phyloP scores from a whole-genome alignment of 192 early-diverging fungal species.

The Dimargaris xerosporica region DNA sequence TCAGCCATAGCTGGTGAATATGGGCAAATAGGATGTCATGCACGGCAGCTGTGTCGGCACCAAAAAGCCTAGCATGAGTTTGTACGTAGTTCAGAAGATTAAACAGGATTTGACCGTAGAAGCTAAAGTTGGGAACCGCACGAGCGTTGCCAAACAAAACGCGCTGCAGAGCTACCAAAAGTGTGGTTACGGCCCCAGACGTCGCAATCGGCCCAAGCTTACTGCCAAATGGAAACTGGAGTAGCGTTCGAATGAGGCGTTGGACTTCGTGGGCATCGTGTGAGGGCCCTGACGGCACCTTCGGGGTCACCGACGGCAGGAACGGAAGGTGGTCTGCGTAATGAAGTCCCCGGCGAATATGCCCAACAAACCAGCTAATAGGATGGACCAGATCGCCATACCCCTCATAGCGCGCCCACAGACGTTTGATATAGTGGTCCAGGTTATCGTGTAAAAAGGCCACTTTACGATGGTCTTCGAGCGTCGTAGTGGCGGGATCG shows the following conservation, averaged over 20 bases:
- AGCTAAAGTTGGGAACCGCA: too few relatives aligned
- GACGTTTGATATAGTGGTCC: constrained; percentile 39
- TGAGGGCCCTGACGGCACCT: neutral
- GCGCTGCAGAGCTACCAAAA: neutral
- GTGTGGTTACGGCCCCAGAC: neutral
- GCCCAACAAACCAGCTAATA: constrained; percentile 15
- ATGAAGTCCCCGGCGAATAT: neutral
- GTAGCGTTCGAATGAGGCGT: neutral
- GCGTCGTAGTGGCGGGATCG: constrained; percentile 17
- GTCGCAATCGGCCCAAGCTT: neutral
- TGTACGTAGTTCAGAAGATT: too few relatives aligned
- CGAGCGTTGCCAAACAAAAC: too few relatives aligned
- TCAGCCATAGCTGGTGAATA: constrained; percentile 42
- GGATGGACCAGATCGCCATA: constrained; percentile 68
- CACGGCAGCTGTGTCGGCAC: too few relatives aligned
- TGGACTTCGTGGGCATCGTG: neutral
- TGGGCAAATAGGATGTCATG: constrained; percentile 35
- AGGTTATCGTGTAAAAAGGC: constrained; percentile 51
- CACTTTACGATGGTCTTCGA: constrained; percentile 30
- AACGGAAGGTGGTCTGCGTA: neutral
- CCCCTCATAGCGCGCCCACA: constrained; percentile 47
- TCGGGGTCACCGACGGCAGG: too few relatives aligned
- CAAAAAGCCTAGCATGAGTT: too few relatives aligned
- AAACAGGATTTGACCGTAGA: too few relatives aligned
- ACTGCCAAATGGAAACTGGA: constrained; percentile 4